phyloP scores from a whole-genome alignment of 495 filamentous ascomycete genomes.

The Tricharina praecox region DNA sequence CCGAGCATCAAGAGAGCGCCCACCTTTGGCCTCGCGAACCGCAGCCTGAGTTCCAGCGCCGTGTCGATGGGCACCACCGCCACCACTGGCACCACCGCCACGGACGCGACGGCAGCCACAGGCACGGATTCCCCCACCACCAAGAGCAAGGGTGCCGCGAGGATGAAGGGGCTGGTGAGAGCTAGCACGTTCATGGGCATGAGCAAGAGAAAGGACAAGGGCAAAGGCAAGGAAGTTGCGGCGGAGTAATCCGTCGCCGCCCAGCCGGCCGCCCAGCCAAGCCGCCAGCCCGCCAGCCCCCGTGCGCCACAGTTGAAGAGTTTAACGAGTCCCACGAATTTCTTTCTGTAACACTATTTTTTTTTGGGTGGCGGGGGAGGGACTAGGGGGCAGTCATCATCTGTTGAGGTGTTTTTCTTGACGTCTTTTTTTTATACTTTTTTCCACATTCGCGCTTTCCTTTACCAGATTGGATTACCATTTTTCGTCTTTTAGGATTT shows the following conservation, averaged over 20 bases:
- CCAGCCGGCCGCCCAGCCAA: neutral
- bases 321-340: constrained; percentile 1
- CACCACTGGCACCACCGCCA: neutral
- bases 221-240: constrained; percentile 4
- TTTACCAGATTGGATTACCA: too few relatives aligned
- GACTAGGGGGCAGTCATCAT: too few relatives aligned
- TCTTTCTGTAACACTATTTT: constrained; percentile 2
- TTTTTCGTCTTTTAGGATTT: neutral
- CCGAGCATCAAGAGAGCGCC: neutral
- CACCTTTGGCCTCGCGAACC: neutral
- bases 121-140: neutral
- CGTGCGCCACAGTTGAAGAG: too few relatives aligned
- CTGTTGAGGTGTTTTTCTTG: too few relatives aligned
- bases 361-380: neutral
- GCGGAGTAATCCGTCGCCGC: neutral
- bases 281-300: neutral
- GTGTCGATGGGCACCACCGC: neutral
- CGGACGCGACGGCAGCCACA: neutral
- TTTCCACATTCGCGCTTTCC: too few relatives aligned
- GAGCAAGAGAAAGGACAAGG: neutral
- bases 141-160: constrained; percentile 2
- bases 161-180: constrained; percentile 1
- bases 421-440: too few relatives aligned
- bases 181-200: constrained; percentile 3
- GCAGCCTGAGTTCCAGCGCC: neutral